These are phyloP conservation scores for Solanum hybrid DNA, from an alignment of 305 asterid species.

Conservation along the genomic window DNA sequence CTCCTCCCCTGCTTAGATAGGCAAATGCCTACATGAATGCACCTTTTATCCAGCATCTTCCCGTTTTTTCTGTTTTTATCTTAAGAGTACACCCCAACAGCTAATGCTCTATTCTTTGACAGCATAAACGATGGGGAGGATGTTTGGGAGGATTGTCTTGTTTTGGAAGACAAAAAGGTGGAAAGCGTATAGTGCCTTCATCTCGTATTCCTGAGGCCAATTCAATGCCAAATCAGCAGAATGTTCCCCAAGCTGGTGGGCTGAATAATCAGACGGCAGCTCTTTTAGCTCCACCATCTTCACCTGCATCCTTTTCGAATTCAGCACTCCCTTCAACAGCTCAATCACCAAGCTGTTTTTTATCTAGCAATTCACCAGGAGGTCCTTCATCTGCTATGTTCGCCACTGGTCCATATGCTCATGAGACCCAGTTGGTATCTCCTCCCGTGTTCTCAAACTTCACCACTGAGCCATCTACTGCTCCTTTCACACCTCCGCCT, in stretches of 20 bases:
- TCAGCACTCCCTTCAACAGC: constrained; percentile 82
- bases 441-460: constrained; percentile 94
- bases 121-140: constrained; percentile 86
- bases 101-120: constrained; percentile 24
- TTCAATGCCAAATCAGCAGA: constrained; percentile 47
- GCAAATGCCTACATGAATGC: not conserved
- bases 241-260: constrained; percentile 57
- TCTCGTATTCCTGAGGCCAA: constrained; percentile 72
- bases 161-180: constrained; percentile 81
- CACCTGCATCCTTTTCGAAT: constrained; percentile 93
- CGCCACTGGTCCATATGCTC: constrained; percentile 92
- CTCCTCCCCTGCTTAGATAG: not conserved
- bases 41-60: not conserved
- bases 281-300: constrained; percentile 92
- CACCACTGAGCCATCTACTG: constrained; percentile 98
- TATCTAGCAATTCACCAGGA: constrained; percentile 74
- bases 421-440: constrained; percentile 87
- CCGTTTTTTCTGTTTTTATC: not conserved
- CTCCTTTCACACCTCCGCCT: constrained; percentile 95
- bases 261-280: constrained; percentile 63
- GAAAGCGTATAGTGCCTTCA: constrained; percentile 86
- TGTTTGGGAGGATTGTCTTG: constrained; percentile 85
- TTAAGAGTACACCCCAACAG: not conserved
- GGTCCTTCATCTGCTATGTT: constrained; percentile 79
- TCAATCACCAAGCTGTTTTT: constrained; percentile 81